Evolutionary conservation across 2,329 filamentous ascomycete species (phyloP).

Genomic region (Penicillium sp.): DNA sequence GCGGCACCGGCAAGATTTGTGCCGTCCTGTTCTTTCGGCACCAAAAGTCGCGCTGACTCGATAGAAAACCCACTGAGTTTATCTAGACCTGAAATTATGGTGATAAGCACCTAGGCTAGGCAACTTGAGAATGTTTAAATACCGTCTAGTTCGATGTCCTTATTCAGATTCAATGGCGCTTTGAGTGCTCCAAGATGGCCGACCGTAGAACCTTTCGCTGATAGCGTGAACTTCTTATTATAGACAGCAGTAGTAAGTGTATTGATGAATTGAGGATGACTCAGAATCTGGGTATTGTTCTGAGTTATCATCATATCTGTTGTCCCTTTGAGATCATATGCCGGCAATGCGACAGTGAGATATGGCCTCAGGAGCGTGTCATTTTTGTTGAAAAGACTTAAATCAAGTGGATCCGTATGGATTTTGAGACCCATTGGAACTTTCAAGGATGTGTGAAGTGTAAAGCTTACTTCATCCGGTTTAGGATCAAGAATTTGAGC

Average conservation of each 20-base stretch:
- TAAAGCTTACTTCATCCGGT: conserved; percentile 22
- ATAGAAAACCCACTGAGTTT: conserved; percentile 47
- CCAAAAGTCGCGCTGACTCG: conserved; percentile 40
- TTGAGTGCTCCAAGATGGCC: conserved; percentile 48
- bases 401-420: conserved; percentile 37
- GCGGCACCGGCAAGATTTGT: conserved; percentile 50
- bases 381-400: conserved; percentile 50
- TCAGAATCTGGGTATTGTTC: conserved; percentile 41
- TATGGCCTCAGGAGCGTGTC: conserved; percentile 29
- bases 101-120: no score
- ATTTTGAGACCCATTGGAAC: conserved; percentile 23
- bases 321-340: conserved; percentile 23
- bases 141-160: conserved; percentile 46
- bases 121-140: background rate
- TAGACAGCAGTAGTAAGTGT: conserved; percentile 51
- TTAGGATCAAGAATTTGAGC: conserved; percentile 27
- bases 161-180: conserved; percentile 45
- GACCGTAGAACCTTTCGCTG: conserved; percentile 41
- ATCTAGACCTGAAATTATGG: conserved; percentile 38
- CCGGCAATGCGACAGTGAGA: conserved; percentile 16
- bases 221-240: conserved; percentile 40
- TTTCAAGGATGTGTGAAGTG: conserved; percentile 22
- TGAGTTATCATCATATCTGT: conserved; percentile 42
- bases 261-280: conserved; percentile 45
- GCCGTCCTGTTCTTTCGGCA: conserved; percentile 43